Evolutionary conservation across 2,329 filamentous ascomycete genomes (phyloP).

Genomic region (Pyricularia grisea): DNA sequence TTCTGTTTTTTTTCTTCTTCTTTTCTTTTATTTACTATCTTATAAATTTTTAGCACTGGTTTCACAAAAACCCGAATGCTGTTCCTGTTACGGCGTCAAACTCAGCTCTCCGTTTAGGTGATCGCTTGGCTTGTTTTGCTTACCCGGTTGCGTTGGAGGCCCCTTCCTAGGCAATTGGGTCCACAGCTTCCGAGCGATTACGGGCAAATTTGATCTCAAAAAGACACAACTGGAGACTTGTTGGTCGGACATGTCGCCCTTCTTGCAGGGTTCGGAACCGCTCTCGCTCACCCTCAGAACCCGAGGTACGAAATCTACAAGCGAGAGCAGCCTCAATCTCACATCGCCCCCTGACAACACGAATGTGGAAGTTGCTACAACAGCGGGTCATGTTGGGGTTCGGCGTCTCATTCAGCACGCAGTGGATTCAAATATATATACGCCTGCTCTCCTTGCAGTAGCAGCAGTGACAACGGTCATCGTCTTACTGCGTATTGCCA

Average conservation of each 20-base stretch:
- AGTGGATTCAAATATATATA: background rate
- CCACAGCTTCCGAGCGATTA: background rate
- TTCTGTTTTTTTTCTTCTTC: no score
- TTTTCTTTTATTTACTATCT: background rate
- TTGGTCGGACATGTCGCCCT: background rate
- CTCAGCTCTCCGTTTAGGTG: background rate
- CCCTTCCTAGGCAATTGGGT: background rate
- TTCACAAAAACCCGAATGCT: background rate
- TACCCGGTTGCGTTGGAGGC: background rate
- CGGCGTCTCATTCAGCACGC: background rate
- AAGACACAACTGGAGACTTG: background rate
- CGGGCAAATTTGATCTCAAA: background rate
- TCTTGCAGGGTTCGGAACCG: background rate
- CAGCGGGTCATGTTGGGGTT: background rate
- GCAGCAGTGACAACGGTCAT: background rate
- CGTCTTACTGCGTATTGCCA: background rate
- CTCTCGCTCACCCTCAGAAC: background rate
- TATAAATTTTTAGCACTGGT: background rate
- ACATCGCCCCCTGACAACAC: background rate
- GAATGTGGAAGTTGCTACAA: background rate
- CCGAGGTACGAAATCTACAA: background rate
- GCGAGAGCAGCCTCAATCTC: background rate
- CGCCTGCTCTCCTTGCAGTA: background rate
- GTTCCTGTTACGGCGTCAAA: background rate
- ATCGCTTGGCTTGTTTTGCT: background rate